A percentile compares a stretch with the other conserved stretches of the same genome.
These are phyloP conservation scores for Aspergillus baeticus DNA, from an alignment of 495 filamentous ascomycete species.

Conservation along the genomic window DNA sequence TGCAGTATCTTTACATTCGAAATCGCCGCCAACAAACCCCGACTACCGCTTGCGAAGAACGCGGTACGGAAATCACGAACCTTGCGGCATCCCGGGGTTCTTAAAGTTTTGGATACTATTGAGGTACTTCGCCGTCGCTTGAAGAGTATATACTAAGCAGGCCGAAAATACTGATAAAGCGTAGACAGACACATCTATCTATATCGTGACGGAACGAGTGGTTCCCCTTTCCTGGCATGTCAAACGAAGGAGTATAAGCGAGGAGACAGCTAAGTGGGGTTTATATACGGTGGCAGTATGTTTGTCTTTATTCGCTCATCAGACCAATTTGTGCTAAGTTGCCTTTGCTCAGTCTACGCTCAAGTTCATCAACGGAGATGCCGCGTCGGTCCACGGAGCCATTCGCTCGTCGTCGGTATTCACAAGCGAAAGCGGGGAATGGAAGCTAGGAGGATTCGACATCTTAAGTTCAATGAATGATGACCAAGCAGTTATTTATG, in stretches of 20 bases:
- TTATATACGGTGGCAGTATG: slow-evolving; percentile 78
- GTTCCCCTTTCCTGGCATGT: slow-evolving; percentile 83
- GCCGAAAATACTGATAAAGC: not conserved
- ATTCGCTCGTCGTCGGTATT: slow-evolving; percentile 83
- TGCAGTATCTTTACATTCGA: slow-evolving; percentile 98
- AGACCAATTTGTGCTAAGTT: not conserved
- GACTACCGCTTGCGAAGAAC: slow-evolving; percentile 84
- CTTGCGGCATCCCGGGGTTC: slow-evolving; percentile 87
- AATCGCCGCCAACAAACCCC: slow-evolving; percentile 70
- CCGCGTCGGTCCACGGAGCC: slow-evolving; percentile 83
- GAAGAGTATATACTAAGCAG: not conserved
- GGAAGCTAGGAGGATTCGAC: slow-evolving; percentile 94
- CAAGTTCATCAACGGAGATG: slow-evolving; percentile 95
- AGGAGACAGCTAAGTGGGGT: slow-evolving; percentile 95
- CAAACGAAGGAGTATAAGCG: slow-evolving; percentile 75
- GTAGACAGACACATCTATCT: slow-evolving; percentile 87
- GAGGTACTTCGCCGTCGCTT: slow-evolving; percentile 60
- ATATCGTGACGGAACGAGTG: slow-evolving; percentile 91
- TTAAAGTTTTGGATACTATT: slow-evolving; percentile 89
- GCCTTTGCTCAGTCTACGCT: slow-evolving; percentile 65
- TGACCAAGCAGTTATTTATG: slow-evolving; percentile 88
- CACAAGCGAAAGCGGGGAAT: slow-evolving; percentile 92
- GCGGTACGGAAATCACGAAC: slow-evolving; percentile 89
- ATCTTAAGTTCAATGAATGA: slow-evolving; percentile 93
- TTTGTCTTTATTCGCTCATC: not conserved